phyloP scores from a whole-genome alignment of 1,139 yeast genomes.

The Torulaspora globosa region DNA sequence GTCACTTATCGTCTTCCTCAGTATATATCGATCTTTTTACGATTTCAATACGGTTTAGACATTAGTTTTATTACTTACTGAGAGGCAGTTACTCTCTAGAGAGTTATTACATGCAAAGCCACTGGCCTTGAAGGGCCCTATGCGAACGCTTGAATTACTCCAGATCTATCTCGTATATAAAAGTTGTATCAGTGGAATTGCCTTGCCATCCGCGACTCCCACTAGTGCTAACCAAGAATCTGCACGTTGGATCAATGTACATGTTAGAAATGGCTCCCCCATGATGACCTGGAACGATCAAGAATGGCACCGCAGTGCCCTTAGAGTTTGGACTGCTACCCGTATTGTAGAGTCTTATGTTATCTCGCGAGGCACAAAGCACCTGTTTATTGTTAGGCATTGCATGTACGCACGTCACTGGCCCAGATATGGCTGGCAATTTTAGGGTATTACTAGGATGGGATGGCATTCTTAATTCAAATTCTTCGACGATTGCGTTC shows the following conservation, averaged over 20 bases:
- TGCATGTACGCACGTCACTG: constrained; percentile 75
- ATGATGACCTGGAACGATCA: constrained; percentile 60
- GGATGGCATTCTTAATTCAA: constrained; percentile 59
- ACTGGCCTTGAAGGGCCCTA: neutral
- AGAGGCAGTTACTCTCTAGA: neutral
- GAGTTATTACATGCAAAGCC: neutral
- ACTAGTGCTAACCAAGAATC: constrained; percentile 85
- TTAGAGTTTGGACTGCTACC: constrained; percentile 42
- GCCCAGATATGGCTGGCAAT: constrained; percentile 87
- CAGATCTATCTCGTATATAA: constrained; percentile 66
- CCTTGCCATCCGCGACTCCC: constrained; percentile 98
- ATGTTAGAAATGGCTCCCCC: constrained; percentile 65
- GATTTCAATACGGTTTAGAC: neutral
- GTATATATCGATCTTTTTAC: neutral
- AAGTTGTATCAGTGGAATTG: constrained; percentile 67
- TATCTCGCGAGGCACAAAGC: constrained; percentile 86
- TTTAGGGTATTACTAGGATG: constrained; percentile 57
- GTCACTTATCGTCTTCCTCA: neutral
- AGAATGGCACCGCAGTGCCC: constrained; percentile 43
- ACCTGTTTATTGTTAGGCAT: constrained; percentile 79
- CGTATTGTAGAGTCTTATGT: constrained; percentile 71
- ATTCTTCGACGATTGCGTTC: constrained; percentile 83
- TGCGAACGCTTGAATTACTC: constrained; percentile 10
- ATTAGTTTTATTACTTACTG: neutral
- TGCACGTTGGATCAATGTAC: constrained; percentile 77